Conservation (phyloP, 768 basidiomycete species). For the Infundibulicybe gibba region DNA sequence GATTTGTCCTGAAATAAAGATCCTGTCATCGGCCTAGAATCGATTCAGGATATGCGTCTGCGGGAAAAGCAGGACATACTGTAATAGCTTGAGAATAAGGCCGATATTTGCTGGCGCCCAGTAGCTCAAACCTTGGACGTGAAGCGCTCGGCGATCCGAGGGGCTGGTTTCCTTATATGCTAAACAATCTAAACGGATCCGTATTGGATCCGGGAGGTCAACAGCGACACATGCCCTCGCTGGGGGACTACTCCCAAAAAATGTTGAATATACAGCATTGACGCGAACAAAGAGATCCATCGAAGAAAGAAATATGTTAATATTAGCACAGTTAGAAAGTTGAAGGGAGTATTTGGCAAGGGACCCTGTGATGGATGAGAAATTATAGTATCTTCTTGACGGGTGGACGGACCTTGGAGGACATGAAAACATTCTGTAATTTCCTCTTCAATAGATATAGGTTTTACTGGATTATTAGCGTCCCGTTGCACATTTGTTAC, state of each 20-base stretch:
- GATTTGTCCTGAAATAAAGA: slow-evolving; percentile 96
- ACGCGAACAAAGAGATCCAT: slow-evolving; percentile 77
- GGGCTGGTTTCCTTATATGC: slow-evolving; percentile 49
- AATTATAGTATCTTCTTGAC: background rate
- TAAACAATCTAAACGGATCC: slow-evolving; percentile 75
- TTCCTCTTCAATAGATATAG: slow-evolving; percentile 63
- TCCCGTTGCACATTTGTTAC: slow-evolving; percentile 52
- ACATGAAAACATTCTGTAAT: slow-evolving; percentile 62
- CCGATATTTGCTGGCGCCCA: slow-evolving; percentile 99
- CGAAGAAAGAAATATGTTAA: slow-evolving; percentile 79
- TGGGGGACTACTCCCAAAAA: slow-evolving; percentile 90
- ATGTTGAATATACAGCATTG: slow-evolving; percentile 75
- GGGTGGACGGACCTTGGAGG: slow-evolving; percentile 49
- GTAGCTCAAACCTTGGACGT: slow-evolving; percentile 95
- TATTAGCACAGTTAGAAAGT: slow-evolving; percentile 62
- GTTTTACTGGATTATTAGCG: slow-evolving; percentile 4
- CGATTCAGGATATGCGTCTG: background rate
- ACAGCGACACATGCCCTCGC: slow-evolving; percentile 92
- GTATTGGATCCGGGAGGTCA: slow-evolving; percentile 52
- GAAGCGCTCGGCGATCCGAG: slow-evolving; percentile 66
- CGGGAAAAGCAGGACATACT: slow-evolving; percentile 38
- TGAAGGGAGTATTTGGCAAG: slow-evolving; percentile 45
- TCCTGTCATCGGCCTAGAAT: slow-evolving; percentile 60
- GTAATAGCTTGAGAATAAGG: slow-evolving; percentile 94
- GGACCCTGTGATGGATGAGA: slow-evolving; percentile 35